A percentile compares a stretch with the other conserved stretches of the same genome.
Evolutionary conservation across 2,329 filamentous ascomycete genomes (phyloP).

Genomic region (Trichoderma cornu-damae): DNA sequence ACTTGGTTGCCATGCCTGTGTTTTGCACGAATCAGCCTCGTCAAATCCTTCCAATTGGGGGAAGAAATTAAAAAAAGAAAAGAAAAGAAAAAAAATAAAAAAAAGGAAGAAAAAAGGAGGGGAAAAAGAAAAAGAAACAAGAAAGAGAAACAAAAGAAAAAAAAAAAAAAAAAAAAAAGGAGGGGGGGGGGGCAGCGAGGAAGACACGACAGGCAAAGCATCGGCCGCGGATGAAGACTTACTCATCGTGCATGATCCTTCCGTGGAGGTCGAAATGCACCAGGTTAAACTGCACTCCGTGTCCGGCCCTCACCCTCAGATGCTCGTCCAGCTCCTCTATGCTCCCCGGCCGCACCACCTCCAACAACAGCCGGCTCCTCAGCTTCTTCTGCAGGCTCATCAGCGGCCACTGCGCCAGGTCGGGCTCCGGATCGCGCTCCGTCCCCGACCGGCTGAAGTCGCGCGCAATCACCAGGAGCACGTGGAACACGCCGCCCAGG

Average conservation of each 20-base stretch:
- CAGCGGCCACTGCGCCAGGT: slow-evolving; percentile 29
- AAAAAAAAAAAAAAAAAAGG: no score
- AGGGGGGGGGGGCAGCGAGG: not conserved
- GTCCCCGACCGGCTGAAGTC: slow-evolving; percentile 26
- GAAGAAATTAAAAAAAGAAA: no score
- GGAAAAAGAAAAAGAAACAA: no score
- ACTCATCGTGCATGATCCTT: slow-evolving; percentile 26
- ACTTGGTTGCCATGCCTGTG: slow-evolving; percentile 22
- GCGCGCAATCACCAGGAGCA: slow-evolving; percentile 28
- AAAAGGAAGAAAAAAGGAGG: no score
- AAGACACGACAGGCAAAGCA: no score
- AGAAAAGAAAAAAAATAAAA: no score
- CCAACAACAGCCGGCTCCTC: slow-evolving; percentile 25
- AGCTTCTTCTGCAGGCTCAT: slow-evolving; percentile 29
- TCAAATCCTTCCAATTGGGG: not conserved
- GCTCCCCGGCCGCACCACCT: slow-evolving; percentile 26
- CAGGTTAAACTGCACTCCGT: slow-evolving; percentile 26
- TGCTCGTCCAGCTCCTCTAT: slow-evolving; percentile 26
- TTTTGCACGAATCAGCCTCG: not conserved
- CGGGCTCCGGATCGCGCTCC: slow-evolving; percentile 28
- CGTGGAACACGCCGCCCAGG: slow-evolving; percentile 21
- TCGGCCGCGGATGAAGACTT: slow-evolving; percentile 13
- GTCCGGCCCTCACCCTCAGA: slow-evolving; percentile 21
- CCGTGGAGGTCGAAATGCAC: slow-evolving; percentile 30
- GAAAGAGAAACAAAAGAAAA: no score